Base-by-base conservation (phyloP, 306 rosid species). In the Vachellia collinsii region DNA sequence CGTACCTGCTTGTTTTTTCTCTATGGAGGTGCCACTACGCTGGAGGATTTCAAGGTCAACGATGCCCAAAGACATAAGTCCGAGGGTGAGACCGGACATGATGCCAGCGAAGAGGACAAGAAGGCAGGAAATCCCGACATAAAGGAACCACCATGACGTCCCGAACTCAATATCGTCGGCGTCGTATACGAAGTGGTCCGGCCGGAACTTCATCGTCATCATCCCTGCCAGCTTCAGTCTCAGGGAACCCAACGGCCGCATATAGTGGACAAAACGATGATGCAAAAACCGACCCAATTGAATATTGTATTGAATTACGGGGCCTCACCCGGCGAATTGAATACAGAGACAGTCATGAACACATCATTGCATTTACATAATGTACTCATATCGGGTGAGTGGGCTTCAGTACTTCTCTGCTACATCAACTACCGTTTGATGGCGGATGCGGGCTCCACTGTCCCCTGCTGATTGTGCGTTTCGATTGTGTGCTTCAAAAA, bases 61-160 rank as follows among this genome's bases (percentile, higher is more conserved):
- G 76, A 85, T 89, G 37, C 89, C 84, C 59, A 92, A 84, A 22
- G 98, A 89, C 98, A 92, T 94, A 39, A 94, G 59, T 0, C 98
- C 98, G 11, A 94, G 87, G 10, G 98, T 94, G 39, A 94, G 94
- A 36, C 98, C 97, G 12, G 98, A 94, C 98, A 94, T 94, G 38
- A 94, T 94, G 4, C 98, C 98, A 8, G 98, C 98, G 80, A 94
- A 92, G 53, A 89, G 70, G 41, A 94, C 96, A 6, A 94, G 96
- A 0, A 78, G 8, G 44, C 79, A 77, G 0, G 89, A 83, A 58
- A 71, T 75, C 77, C 97, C 97, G 6, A 86, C 91, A 78, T 89
- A 94, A 47, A 89, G 25, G 71, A 89, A 94, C 97, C 97, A 94
- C 87, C 82, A 91, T 0, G 79, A 66, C 0, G 92, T 88, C 11